Base-by-base conservation (phyloP, 352 stramenopile species). In the Blastocystis sp. region DNA sequence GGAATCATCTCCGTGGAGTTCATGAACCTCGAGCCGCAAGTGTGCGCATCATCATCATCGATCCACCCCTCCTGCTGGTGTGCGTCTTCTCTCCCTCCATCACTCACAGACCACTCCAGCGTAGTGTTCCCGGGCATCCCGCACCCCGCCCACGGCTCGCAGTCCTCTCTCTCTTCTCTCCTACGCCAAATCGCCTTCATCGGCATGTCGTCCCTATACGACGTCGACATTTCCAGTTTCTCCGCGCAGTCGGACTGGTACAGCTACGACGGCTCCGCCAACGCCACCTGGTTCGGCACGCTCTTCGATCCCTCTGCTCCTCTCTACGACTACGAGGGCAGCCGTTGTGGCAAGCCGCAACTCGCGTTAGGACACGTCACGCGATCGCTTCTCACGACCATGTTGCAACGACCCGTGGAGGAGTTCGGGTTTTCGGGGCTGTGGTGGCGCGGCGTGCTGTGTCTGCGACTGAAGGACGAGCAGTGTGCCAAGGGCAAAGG, bases 11-110 rank as follows among this genome's bases (percentile, higher is more conserved):
- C 52, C 14, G 71, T 81, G 19, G 43, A 64, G 21, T 14, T 81
- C 28, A 19, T 81, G 7, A 19, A n/a, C 7, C 71, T 81, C 11
- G 71, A 81, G n/a, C 10, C 71, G 6, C 43, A 65, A 40, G 28
- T 64, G 7, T 81, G 71, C 59, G 48, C 65, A 19, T 3, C 38
- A 17, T 59, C 42, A 38, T 40, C 2, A 7, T 48, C 28, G 2
- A 81, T 81, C 71, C 3, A 81, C 38, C 11, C 52, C 14, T 61
- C 28, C 40, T 81, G 71, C 21, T 81, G 71, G 71, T 64, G 71
- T 81, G 66, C 19, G 7, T 14, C 7, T 40, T 34, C 6, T 61
- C 42, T 10, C 42, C 28, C 24, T 1, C 42, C 48, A 17, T 28
- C 17, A 10, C 0, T n/a, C 21, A 11, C 19, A 81, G 71, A 81